A percentile compares a stretch with the other conserved stretches of the same genome.
Evolutionary conservation across 2,329 filamentous ascomycete genomes (phyloP).

Genomic region (Venturia effusa): DNA sequence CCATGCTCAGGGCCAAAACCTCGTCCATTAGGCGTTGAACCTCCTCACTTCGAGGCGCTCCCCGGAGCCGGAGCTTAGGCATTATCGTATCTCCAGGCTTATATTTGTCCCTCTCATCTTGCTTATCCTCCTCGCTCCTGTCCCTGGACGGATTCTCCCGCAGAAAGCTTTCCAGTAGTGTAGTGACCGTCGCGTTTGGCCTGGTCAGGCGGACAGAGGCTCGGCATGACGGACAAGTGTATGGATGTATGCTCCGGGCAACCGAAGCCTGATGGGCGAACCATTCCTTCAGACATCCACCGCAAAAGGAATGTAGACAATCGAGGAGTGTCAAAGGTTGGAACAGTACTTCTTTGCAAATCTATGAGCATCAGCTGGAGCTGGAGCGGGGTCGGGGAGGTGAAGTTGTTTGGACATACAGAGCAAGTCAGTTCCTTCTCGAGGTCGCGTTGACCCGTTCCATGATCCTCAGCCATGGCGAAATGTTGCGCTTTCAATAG

Average conservation of each 20-base stretch:
- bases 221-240: conserved; percentile 89
- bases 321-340: conserved; percentile 85
- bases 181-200: conserved; percentile 84
- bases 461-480: conserved; percentile 14
- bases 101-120: conserved; percentile 65
- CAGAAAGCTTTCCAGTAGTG: conserved; percentile 80
- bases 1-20: conserved; percentile 62
- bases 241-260: conserved; percentile 45
- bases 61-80: conserved; percentile 43
- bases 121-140: conserved; percentile 60
- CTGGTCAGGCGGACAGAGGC: conserved; percentile 75
- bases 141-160: conserved; percentile 66
- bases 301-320: conserved; percentile 93
- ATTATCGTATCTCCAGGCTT: conserved; percentile 73
- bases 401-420: conserved; percentile 44
- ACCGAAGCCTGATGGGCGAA: conserved; percentile 67
- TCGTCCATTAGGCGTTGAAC: conserved; percentile 61
- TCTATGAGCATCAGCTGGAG: conserved; percentile 42
- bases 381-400: conserved; percentile 10
- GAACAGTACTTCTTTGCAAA: conserved; percentile 91
- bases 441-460: conserved; percentile 48
- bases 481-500: neutral
- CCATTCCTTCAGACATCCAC: conserved; percentile 92
- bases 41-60: conserved; percentile 45
- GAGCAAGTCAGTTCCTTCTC: conserved; percentile 94